These are phyloP conservation scores for Aureobasidium mangrovei DNA, from an alignment of 2,329 filamentous ascomycete species.

Conservation along the genomic window DNA sequence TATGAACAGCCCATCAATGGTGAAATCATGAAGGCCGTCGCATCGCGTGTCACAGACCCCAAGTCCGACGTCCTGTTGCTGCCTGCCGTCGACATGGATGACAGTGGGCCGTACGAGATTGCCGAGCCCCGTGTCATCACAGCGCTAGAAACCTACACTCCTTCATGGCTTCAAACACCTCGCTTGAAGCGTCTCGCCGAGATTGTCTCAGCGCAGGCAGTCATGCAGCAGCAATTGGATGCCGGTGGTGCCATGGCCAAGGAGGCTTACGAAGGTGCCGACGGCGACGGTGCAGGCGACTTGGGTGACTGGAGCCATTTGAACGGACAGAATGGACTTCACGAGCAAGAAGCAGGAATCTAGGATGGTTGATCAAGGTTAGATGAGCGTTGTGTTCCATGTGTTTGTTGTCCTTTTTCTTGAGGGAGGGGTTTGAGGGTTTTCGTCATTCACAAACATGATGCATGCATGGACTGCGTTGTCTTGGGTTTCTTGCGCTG, in stretches of 20 bases:
- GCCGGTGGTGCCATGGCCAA: conserved; percentile 18
- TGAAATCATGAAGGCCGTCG: conserved; percentile 99
- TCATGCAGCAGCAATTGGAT: conserved; percentile 56
- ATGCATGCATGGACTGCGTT: too few species aligned
- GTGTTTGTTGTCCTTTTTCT: too few species aligned
- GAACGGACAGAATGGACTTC: conserved; percentile 10
- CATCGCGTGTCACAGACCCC: conserved; percentile 80
- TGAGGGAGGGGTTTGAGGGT: too few species aligned
- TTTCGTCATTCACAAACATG: too few species aligned
- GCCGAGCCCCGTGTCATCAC: conserved; percentile 94
- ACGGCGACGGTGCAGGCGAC: conserved; percentile 8
- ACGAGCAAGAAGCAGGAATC: conserved; percentile 12
- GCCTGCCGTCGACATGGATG: conserved; percentile 96
- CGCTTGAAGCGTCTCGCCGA: conserved; percentile 93
- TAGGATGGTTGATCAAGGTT: neutral
- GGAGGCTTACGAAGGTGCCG: conserved; percentile 3
- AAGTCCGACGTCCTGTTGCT: conserved; percentile 95
- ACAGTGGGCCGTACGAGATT: conserved; percentile 96
- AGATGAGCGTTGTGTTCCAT: too few species aligned
- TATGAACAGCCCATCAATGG: conserved; percentile 99
- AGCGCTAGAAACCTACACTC: conserved; percentile 93
- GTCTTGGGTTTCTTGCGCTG: too few species aligned
- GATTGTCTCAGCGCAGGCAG: conserved; percentile 92
- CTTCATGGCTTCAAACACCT: conserved; percentile 95
- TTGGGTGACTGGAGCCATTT: conserved; percentile 13